A percentile compares a stretch with the other conserved stretches of the same genome.
Conservation (phyloP, 371 early-diverging fungal species). For the Lichtheimia ramosa region DNA sequence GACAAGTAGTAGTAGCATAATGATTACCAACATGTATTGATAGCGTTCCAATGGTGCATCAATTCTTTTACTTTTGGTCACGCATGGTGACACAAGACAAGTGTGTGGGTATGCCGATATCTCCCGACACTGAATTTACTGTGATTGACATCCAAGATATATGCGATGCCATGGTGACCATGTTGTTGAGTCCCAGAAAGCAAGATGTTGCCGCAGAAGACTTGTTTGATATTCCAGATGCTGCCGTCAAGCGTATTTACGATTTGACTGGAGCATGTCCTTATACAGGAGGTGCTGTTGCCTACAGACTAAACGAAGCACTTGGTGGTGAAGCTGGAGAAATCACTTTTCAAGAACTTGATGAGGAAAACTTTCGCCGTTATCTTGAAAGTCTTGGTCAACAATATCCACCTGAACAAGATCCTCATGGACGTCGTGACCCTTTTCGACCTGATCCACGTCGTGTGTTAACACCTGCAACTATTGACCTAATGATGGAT, state of each 20-base stretch:
- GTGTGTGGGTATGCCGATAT: slow-evolving; percentile 18
- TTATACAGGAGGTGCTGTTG: slow-evolving; percentile 8
- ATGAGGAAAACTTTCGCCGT: slow-evolving; percentile 2
- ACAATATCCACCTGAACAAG: not conserved
- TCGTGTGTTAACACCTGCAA: slow-evolving; percentile 2
- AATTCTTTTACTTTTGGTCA: slow-evolving; percentile 14
- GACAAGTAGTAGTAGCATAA: too few species aligned
- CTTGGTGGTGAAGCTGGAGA: slow-evolving; percentile 7
- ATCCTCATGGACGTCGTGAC: not conserved
- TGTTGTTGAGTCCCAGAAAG: slow-evolving; percentile 10
- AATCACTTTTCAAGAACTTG: slow-evolving; percentile 5
- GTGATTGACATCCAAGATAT: slow-evolving; percentile 14
- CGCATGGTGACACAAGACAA: slow-evolving; percentile 12
- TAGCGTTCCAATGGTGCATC: slow-evolving; percentile 1
- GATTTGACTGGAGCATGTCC: slow-evolving; percentile 11
- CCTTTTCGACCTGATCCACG: not conserved
- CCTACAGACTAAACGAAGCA: slow-evolving; percentile 4
- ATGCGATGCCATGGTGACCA: slow-evolving; percentile 14
- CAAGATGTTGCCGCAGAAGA: slow-evolving; percentile 7
- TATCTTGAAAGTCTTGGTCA: slow-evolving; percentile 8
- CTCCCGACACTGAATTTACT: not conserved
- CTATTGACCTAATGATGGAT: slow-evolving; percentile 11
- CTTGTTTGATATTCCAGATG: slow-evolving; percentile 4
- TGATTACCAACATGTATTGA: too few species aligned
- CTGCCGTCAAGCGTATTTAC: slow-evolving; percentile 15